Evolutionary conservation across 202 grass and related monocot genomes (phyloP), one percentile per base, ranked within the genome.

Genomic region (Elaeis oleifera): DNA sequence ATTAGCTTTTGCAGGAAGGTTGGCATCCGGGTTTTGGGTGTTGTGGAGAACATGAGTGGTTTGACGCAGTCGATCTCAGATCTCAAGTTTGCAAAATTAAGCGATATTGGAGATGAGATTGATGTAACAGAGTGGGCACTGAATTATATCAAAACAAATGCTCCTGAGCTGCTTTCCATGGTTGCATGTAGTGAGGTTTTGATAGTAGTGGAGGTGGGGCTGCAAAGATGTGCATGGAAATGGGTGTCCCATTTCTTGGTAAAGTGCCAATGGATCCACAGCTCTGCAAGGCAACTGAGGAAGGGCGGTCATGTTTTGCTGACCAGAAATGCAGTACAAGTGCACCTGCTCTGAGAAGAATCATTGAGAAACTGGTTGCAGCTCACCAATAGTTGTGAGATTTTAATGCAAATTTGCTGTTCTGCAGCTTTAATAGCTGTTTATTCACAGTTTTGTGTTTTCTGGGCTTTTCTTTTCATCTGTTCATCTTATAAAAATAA

Each of bases 31-130:
- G 72, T 97, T 19, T 44, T 91, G 21, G 92, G 92, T 11, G 92
- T 91, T 53, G 92, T 97, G 60, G 92, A 97, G 68, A 99, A 99
- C 55, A 99, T 92, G 88, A 92, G 94, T 70, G 88, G 88, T 15
- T 73, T 94, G 59, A 80, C 81, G 55, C 88, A 94, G 75, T 19
- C 67, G 0, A 59, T 99, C 16, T 68, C 80, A 4, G 85, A 99
- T 75, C 72, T 99, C 24, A 99, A 60, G 65, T 92, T 99, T n/a
- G 14, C 88, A 25, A 88, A 85, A 64, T 24, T 64, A 72, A 68
- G 70, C 50, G 77, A 63, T 3, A 49, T 25, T 0, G 88, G 88
- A 3, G 59, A 64, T 7, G 80, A 99, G 76, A 84, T 5, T 11
- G 94, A 97, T 60, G 87, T 64, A 6, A 99, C 88, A 0, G 88